Evolutionary conservation across 805 yeast species (phyloP).

Genomic region (Saccharomyces jurei): DNA sequence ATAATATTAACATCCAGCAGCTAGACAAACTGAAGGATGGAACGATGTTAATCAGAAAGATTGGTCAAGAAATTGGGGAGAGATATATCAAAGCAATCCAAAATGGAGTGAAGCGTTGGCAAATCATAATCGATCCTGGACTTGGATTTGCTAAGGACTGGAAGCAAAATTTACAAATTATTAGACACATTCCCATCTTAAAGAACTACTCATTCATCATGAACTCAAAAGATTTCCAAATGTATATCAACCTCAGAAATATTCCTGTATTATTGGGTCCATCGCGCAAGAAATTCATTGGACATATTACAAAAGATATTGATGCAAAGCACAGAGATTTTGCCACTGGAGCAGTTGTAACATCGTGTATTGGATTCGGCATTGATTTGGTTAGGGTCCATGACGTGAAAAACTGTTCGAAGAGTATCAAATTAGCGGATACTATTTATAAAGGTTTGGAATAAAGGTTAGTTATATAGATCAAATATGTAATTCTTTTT

Average conservation of each 20-base stretch:
- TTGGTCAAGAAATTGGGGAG: slow-evolving; percentile 56
- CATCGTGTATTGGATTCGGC: slow-evolving; percentile 65
- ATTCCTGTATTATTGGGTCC: slow-evolving; percentile 77
- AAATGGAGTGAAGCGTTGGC: slow-evolving; percentile 79
- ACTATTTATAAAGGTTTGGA: slow-evolving; percentile 34
- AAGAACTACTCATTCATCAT: slow-evolving; percentile 39
- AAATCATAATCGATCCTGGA: slow-evolving; percentile 88
- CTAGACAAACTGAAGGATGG: slow-evolving; percentile 15
- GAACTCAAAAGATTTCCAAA: slow-evolving; percentile 12
- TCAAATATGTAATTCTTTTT: not conserved
- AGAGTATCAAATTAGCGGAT: slow-evolving; percentile 58
- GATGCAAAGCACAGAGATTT: slow-evolving; percentile 54
- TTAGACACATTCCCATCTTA: slow-evolving; percentile 41
- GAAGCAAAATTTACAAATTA: slow-evolving; percentile 59
- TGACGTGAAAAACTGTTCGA: slow-evolving; percentile 55
- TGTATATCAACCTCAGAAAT: slow-evolving; percentile 26
- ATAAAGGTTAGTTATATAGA: not conserved
- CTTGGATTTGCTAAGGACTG: slow-evolving; percentile 86
- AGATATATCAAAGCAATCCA: slow-evolving; percentile 49
- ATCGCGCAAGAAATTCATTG: slow-evolving; percentile 81
- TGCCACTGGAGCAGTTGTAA: slow-evolving; percentile 70
- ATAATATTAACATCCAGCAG: not conserved
- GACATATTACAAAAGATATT: slow-evolving; percentile 53
- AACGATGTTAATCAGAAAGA: slow-evolving; percentile 41
- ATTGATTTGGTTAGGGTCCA: slow-evolving; percentile 85